Evolutionary conservation across 2,329 filamentous ascomycete species (phyloP), one percentile per base, ranked within the genome.

Genomic region (Ophiostoma angusticollis): DNA sequence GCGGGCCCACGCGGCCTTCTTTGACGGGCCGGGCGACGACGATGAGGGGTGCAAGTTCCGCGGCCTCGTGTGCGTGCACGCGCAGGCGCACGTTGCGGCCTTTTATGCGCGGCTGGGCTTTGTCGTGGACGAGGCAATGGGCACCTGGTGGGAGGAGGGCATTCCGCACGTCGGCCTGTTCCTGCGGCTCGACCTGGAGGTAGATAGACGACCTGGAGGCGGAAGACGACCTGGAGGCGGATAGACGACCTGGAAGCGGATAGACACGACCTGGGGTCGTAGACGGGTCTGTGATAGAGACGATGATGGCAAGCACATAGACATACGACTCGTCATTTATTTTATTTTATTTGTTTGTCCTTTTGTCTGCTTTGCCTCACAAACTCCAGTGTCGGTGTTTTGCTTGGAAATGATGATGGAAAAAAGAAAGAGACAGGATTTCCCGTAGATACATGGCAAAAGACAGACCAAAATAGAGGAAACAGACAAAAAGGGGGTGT

Each of bases 131-230:
- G 69, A 81, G 52, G 64, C 60, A 9, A 74, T 89, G 72, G 83
- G 84, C 1, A 67, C 57, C 23, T 95, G 86, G 85, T 66, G 68
- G 45, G 86, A 95, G 57, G 85, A 91, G 52, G 84, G 81, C 4
- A 89, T 94, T 39, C 66, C 72, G 47, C 85, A 94, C 63, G 69
- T 93, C 14, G 86, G 83, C 43, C 93, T 95, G 86, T 93, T 73
- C 47, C 52, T 58, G 47, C 60, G 72, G 24, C 43, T 77, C 21
- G 52, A 63, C 5, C 14, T 40, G 16, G 9, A 35, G 32, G 17
- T 31, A 23, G 28, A 25, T 22, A 24, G 16, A 23, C 32, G n/a
- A 5, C 17, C 8, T 31, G 19, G 29, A 19, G 9, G n/a, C n/a
- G n/a, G n/a, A n/a, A n/a, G n/a, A n/a, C n/a, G 12, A 14, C 2